Evolutionary conservation across 2,329 filamentous ascomycete genomes (phyloP).

Genomic region (Waltergamsia citrina): DNA sequence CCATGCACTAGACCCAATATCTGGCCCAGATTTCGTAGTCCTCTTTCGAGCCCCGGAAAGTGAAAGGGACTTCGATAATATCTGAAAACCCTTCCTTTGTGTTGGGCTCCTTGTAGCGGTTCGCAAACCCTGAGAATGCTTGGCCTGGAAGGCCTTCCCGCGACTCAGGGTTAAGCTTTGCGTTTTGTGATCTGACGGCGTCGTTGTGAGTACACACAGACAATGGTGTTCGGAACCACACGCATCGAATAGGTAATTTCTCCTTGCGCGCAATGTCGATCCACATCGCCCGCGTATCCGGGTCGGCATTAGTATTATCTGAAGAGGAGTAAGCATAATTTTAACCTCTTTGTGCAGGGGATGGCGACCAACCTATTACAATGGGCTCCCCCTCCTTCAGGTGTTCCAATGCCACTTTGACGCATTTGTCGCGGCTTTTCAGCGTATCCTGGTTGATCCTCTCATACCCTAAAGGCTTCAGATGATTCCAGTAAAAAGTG

Average conservation of each 20-base stretch:
- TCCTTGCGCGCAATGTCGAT: constrained; percentile 60
- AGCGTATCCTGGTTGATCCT: constrained; percentile 86
- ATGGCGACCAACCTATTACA: constrained; percentile 58
- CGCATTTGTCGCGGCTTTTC: constrained; percentile 61
- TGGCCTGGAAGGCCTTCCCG: constrained; percentile 64
- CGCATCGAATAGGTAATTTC: constrained; percentile 69
- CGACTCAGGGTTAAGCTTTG: constrained; percentile 72
- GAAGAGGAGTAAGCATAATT: too few relatives aligned
- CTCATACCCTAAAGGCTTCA: constrained; percentile 71
- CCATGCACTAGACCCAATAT: constrained; percentile 72
- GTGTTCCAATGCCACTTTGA: constrained; percentile 61
- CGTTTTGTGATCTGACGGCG: constrained; percentile 63
- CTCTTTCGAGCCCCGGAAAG: constrained; percentile 60
- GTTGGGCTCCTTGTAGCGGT: constrained; percentile 64
- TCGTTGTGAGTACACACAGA: constrained; percentile 79
- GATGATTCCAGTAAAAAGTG: constrained; percentile 72
- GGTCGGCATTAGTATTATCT: constrained; percentile 96
- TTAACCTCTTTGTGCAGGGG: background rate
- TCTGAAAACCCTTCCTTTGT: constrained; percentile 76
- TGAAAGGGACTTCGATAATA: constrained; percentile 65
- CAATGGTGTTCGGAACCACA: constrained; percentile 69
- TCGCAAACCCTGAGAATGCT: constrained; percentile 69
- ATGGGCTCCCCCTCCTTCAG: constrained; percentile 60
- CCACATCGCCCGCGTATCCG: constrained; percentile 71
- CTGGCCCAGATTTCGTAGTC: constrained; percentile 64